Conservation (phyloP, 371 early-diverging fungal species). For the Apophysomyces ossiformis region DNA sequence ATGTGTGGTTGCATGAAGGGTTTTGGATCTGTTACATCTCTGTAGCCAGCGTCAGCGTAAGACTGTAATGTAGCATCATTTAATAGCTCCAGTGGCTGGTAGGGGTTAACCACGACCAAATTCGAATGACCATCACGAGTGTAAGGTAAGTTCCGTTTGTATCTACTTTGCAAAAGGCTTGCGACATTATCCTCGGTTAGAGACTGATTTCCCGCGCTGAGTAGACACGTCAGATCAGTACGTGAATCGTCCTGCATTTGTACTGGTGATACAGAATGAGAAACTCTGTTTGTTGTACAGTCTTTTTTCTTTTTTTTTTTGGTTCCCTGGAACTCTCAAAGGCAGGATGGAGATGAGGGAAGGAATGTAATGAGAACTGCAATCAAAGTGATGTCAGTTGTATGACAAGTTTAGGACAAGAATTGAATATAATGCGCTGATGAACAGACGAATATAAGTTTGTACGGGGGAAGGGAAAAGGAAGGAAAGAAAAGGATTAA, state of each 20-base stretch:
- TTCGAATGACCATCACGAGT: constrained; percentile 59
- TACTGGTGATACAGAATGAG: neutral
- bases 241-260: constrained; percentile 43
- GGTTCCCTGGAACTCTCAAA: constrained; percentile 1
- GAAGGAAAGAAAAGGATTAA: neutral
- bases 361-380: constrained; percentile 9
- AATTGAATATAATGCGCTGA: neutral
- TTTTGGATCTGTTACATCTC: constrained; percentile 31
- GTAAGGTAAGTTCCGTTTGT: constrained; percentile 53
- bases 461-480: neutral
- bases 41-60: constrained; percentile 54
- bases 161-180: constrained; percentile 49
- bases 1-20: constrained; percentile 50
- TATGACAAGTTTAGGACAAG: neutral
- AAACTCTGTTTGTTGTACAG: constrained; percentile 10
- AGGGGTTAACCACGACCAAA: constrained; percentile 61
- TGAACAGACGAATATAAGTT: neutral
- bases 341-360: constrained; percentile 4
- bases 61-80: constrained; percentile 52
- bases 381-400: constrained; percentile 5
- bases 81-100: constrained; percentile 43
- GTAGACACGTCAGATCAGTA: constrained; percentile 37
- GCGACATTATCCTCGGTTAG: constrained; percentile 55
- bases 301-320: neutral
- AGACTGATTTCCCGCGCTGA: constrained; percentile 19